Base-by-base conservation (phyloP, 2,329 filamentous ascomycete species). In the Sordariomycetes sp. region DNA sequence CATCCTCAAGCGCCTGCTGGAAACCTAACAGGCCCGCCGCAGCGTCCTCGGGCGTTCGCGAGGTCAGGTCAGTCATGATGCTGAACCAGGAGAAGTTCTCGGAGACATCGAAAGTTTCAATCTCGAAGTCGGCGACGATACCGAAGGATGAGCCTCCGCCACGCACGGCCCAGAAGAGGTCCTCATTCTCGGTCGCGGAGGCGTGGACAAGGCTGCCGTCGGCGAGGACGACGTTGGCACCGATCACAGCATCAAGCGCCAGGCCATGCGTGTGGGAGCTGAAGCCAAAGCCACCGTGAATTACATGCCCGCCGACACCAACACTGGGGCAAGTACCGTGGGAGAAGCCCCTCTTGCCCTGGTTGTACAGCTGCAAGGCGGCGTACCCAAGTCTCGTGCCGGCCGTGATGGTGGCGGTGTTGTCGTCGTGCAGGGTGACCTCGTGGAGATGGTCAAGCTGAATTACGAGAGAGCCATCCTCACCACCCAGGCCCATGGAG, bases 241-340 rank as follows among this genome's bases (percentile, higher is more conserved):
- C 49, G 8, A 49, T 40, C 21, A 61, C 50, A 47, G 49, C 54
- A 44, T 63, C 59, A 3, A 58, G 44, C 1, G 57, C 53, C 9
- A 45, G 39, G 20, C 46, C 46, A 14, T 46, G 39, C 8, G 40
- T 41, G 30, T 44, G 44, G 11, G 47, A 46, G 30, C 39, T 32
- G 15, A 48, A 39, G 16, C 48, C 48, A 26, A 40, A 50, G 19
- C 43, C 39, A 10, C 67, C 67, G 32, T 68, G 64, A 2, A 63
- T 54, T 27, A 61, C 57, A 40, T 69, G 66, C 0, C 66, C 66
- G 2, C 57, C 64, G 8, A 64, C 45, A 6, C 66, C 64, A 16
- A 69, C 63, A 21, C 55, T 51, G 10, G 63, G 55, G 37, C 64
- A 69, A 3, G 60, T 61, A 34, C 68, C 55, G 49, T 68, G 59